These are phyloP conservation scores for Amanita molliuscula DNA, from an alignment of 768 basidiomycete species.

Conservation along the genomic window DNA sequence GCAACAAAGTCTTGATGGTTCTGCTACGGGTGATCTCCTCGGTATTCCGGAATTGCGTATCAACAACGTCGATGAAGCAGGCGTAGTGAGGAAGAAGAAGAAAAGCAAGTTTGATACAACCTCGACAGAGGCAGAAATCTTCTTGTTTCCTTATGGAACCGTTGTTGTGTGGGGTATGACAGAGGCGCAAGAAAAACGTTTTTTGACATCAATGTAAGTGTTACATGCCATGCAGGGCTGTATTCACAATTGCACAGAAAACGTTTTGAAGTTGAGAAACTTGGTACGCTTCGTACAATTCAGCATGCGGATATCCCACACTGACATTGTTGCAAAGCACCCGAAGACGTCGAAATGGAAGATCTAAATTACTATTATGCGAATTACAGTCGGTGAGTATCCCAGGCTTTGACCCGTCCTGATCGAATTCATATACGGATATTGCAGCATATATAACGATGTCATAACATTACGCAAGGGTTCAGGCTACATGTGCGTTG, in stretches of 20 bases:
- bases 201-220: slow-evolving; percentile 81
- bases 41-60: slow-evolving; percentile 63
- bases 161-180: slow-evolving; percentile 99
- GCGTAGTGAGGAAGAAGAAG: slow-evolving; percentile 32
- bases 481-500: slow-evolving; percentile 84
- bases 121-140: slow-evolving; percentile 75
- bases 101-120: slow-evolving; percentile 60
- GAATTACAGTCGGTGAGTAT: slow-evolving; percentile 79
- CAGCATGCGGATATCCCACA: slow-evolving; percentile 2
- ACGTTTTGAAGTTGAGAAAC: slow-evolving; percentile 87
- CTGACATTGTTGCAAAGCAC: slow-evolving; percentile 31
- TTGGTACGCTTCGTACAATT: slow-evolving; percentile 33
- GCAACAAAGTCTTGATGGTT: slow-evolving; percentile 17
- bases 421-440: slow-evolving; percentile 2
- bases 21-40: slow-evolving; percentile 61
- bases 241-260: slow-evolving; percentile 41
- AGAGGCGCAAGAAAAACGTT: slow-evolving; percentile 82
- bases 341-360: slow-evolving; percentile 93
- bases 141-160: slow-evolving; percentile 89
- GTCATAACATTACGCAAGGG: slow-evolving; percentile 92
- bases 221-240: slow-evolving; percentile 1
- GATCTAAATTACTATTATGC: slow-evolving; percentile 96
- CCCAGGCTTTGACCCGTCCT: slow-evolving; percentile 4
- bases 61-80: slow-evolving; percentile 20
- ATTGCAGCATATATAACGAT: slow-evolving; percentile 83